phyloP scores from a whole-genome alignment of 1,284 basidiomycete species.

The Ceratobasidium sp. region DNA sequence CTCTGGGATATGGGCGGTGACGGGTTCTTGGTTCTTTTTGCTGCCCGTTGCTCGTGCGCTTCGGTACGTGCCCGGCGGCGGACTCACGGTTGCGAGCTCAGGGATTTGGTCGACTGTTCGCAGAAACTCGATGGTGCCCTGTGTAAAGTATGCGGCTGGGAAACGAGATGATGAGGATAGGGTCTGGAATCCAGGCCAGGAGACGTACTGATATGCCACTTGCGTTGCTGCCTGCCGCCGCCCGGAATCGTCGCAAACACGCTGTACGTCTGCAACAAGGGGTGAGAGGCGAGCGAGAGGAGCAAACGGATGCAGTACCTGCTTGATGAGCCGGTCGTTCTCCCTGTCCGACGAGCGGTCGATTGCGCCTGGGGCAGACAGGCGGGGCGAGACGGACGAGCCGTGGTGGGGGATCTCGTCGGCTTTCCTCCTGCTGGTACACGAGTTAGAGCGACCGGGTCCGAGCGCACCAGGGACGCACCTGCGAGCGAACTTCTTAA shows the following conservation, averaged over 20 bases:
- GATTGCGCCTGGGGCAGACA: constrained; percentile 30
- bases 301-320: not conserved
- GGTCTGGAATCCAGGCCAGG: not conserved
- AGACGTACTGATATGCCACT: constrained; percentile 43
- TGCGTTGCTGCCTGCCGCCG: constrained; percentile 36
- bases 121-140: constrained; percentile 36
- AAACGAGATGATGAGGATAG: constrained; percentile 6
- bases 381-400: constrained; percentile 14
- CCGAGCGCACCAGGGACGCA: constrained; percentile 22
- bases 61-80: constrained; percentile 33
- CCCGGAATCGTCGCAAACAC: constrained; percentile 40
- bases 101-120: constrained; percentile 38
- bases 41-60: constrained; percentile 35
- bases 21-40: constrained; percentile 34
- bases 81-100: constrained; percentile 24
- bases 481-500: constrained; percentile 41
- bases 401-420: constrained; percentile 21
- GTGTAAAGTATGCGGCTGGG: constrained; percentile 39
- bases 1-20: not conserved
- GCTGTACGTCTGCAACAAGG: constrained; percentile 38
- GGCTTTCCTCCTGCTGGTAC: constrained; percentile 35
- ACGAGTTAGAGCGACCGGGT: constrained; percentile 15
- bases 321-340: constrained; percentile 42
- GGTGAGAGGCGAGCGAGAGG: not conserved
- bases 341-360: constrained; percentile 36